These are phyloP conservation scores for Inga laurina DNA, from an alignment of 306 rosid species.

Conservation along the genomic window DNA sequence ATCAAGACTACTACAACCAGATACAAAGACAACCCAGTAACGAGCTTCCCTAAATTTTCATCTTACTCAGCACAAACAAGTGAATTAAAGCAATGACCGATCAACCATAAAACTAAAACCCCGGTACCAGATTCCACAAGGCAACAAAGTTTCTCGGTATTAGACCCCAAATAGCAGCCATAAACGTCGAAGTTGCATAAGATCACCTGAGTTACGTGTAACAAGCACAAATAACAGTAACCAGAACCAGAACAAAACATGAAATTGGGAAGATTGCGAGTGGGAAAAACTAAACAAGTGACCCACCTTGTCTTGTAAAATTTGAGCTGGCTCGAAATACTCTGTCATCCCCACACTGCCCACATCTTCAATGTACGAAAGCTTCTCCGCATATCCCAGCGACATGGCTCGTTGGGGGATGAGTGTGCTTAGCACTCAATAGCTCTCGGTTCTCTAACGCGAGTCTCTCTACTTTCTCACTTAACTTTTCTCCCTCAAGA, in stretches of 20 bases:
- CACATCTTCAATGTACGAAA: constrained; percentile 92
- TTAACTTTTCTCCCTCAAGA: not conserved
- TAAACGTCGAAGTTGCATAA: not conserved
- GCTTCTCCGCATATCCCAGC: constrained; percentile 95
- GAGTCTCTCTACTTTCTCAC: not conserved
- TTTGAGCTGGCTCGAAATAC: constrained; percentile 70
- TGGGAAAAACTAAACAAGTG: constrained; percentile 11
- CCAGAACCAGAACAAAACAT: not conserved
- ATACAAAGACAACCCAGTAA: not conserved
- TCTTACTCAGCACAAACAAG: constrained; percentile 33
- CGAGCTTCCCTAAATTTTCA: constrained; percentile 32
- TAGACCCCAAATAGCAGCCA: not conserved
- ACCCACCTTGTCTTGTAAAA: constrained; percentile 74
- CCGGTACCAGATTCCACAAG: constrained; percentile 32
- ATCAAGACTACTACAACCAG: constrained; percentile 7
- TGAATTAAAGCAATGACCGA: constrained; percentile 21
- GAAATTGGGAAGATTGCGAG: constrained; percentile 20
- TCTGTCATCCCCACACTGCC: constrained; percentile 95
- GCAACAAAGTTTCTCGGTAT: constrained; percentile 7
- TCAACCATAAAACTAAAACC: constrained; percentile 26
- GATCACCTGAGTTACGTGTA: constrained; percentile 35
- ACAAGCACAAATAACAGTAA: constrained; percentile 21
- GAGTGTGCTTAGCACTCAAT: constrained; percentile 3
- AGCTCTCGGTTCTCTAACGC: constrained; percentile 22
- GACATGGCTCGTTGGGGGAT: constrained; percentile 61